Evolutionary conservation across 495 filamentous ascomycete genomes (phyloP), one percentile per base, ranked within the genome.

Genomic region (Chaetomium tenue): DNA sequence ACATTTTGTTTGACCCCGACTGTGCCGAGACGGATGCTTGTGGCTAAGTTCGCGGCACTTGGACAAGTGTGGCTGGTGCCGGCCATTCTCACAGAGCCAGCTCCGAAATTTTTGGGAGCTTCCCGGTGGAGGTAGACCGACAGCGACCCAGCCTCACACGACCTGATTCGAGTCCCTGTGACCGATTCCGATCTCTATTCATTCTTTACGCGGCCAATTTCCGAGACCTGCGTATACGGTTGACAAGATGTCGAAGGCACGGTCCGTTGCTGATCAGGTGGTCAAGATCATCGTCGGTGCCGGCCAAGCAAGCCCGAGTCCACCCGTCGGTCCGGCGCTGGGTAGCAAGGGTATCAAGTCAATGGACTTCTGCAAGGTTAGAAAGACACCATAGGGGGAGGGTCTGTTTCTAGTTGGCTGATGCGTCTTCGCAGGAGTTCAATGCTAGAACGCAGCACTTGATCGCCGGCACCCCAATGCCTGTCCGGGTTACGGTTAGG

Each of bases 311-410:
- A 90, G 88, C 65, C 94, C 94, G 37, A 93, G 91, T 79, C 95
- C 94, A n/a, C 94, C 94, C 3, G 92, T 99, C 71, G 95, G 95
- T 79, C 95, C 95, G 33, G 95, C 94, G 51, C 83, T 99, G 66
- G 94, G 94, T 75, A 93, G 89, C 76, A 98, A 97, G 82, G 94
- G 94, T 81, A 90, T 99, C 47, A 99, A 99, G 82, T 93, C 89
- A 64, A 99, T 99, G 89, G 95, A 99, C 78, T 98, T 98, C 75
- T 98, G 94, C 85, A 98, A 98, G 85, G 94, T 97, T 72, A 68
- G 80, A 66, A 65, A 47, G 28, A 39, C 39, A 15, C 13, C n/a
- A 18, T 13, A 15, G 12, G 0, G 33, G 13, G 23, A 15, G 8
- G 11, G 13, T 52, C 9, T 6, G 23, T 22, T 16, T n/a, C 18